phyloP scores from a whole-genome alignment of 345 rosid species.

The Zanthoxylum bungeanum region DNA sequence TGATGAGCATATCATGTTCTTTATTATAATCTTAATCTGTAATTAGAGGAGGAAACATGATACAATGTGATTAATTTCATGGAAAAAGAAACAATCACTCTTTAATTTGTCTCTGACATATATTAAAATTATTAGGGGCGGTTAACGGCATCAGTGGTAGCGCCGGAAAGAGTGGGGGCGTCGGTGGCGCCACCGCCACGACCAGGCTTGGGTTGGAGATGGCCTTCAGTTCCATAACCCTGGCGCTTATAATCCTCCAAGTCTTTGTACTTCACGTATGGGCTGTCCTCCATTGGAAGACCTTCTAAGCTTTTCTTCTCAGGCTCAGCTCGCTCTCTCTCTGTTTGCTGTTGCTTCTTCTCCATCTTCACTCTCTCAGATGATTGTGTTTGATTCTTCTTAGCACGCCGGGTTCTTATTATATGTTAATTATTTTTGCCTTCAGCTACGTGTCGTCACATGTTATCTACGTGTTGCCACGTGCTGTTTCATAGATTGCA shows the following conservation, averaged over 20 bases:
- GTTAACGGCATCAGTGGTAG: slow-evolving; percentile 22
- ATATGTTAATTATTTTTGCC: no score
- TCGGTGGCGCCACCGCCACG: slow-evolving; percentile 67
- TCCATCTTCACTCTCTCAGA: not conserved
- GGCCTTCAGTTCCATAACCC: slow-evolving; percentile 66
- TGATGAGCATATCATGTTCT: no score
- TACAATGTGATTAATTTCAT: not conserved
- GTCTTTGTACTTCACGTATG: slow-evolving; percentile 33
- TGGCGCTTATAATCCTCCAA: slow-evolving; percentile 49
- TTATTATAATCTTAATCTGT: no score
- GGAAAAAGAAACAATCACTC: not conserved
- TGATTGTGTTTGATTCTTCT: not conserved
- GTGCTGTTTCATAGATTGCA: not conserved
- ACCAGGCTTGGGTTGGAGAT: slow-evolving; percentile 46
- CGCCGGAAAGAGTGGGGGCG: slow-evolving; percentile 63
- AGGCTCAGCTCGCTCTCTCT: slow-evolving; percentile 4
- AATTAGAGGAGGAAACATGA: not conserved
- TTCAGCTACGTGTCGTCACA: no score
- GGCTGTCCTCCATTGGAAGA: slow-evolving; percentile 34
- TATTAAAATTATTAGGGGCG: slow-evolving; percentile 1
- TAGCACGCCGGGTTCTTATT: no score
- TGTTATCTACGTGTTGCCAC: slow-evolving; percentile 15
- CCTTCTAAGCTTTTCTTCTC: slow-evolving; percentile 19
- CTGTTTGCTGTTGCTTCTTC: slow-evolving; percentile 12
- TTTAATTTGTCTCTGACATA: not conserved